Evolutionary conservation across 2,329 filamentous ascomycete species (phyloP).

Genomic region (Penicillium sp.): DNA sequence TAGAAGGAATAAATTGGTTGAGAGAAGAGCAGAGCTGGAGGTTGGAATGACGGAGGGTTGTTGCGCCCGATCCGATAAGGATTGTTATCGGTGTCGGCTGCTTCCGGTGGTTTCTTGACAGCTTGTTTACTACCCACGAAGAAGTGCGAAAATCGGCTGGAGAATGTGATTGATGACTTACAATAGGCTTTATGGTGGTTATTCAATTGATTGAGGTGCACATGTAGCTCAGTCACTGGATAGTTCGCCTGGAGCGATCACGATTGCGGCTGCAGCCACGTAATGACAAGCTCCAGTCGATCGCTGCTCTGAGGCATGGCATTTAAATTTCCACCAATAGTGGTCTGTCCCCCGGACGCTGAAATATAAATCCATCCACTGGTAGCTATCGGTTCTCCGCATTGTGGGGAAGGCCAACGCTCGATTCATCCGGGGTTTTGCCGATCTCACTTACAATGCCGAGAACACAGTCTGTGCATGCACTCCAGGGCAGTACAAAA

Average conservation of each 20-base stretch:
- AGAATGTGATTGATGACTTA: no score
- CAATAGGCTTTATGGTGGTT: no score
- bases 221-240: neutral
- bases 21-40: neutral
- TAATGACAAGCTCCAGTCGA: neutral
- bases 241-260: neutral
- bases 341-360: neutral
- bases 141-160: no score
- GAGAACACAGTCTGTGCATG: neutral
- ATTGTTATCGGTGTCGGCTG: neutral
- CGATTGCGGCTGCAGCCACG: neutral
- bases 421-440: neutral
- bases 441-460: neutral
- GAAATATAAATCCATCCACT: neutral
- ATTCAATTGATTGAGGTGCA: no score
- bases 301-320: neutral
- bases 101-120: no score
- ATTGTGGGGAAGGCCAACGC: neutral
- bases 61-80: constrained; percentile 1
- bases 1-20: neutral
- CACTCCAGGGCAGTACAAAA: neutral
- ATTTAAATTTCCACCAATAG: neutral
- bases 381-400: neutral
- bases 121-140: no score
- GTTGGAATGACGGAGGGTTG: neutral